Conservation (phyloP, 1,284 basidiomycete genomes). For the Pholiota adiposa region DNA sequence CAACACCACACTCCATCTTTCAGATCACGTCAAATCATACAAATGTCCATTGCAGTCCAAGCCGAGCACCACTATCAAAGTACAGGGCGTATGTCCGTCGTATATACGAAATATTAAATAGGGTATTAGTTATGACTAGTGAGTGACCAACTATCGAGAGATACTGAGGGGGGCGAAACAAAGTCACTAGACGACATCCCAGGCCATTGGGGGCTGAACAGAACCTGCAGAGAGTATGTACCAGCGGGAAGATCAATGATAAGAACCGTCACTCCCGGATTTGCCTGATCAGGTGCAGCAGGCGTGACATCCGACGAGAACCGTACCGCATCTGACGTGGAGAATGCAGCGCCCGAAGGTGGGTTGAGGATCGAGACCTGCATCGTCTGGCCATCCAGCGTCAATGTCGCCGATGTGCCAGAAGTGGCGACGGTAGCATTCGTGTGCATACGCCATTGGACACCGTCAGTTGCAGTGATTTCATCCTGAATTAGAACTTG, state of each 20-base stretch:
- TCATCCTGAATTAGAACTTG: slow-evolving; percentile 96
- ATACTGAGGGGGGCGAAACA: slow-evolving; percentile 68
- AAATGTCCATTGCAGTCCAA: slow-evolving; percentile 11
- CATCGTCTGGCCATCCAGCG: slow-evolving; percentile 63
- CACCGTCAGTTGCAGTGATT: slow-evolving; percentile 57
- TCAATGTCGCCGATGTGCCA: slow-evolving; percentile 67
- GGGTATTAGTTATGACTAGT: slow-evolving; percentile 68
- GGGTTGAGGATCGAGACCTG: slow-evolving; percentile 64
- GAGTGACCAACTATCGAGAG: slow-evolving; percentile 71
- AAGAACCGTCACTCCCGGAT: slow-evolving; percentile 82
- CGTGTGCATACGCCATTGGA: slow-evolving; percentile 97
- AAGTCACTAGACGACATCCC: slow-evolving; percentile 67
- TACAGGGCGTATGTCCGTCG: slow-evolving; percentile 3
- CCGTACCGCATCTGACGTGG: slow-evolving; percentile 51
- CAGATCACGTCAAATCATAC: slow-evolving; percentile 13
- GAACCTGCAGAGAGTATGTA: slow-evolving; percentile 73
- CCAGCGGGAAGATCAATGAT: slow-evolving; percentile 76
- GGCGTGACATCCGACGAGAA: slow-evolving; percentile 67
- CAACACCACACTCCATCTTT: slow-evolving; percentile 15
- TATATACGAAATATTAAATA: slow-evolving; percentile 14
- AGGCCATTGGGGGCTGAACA: slow-evolving; percentile 91
- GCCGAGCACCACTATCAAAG: not conserved
- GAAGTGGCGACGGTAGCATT: slow-evolving; percentile 53
- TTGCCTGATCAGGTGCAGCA: slow-evolving; percentile 72
- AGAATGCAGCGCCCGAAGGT: slow-evolving; percentile 62